Conservation (phyloP, 768 basidiomycete genomes). For the Leccinum subtestaceum region DNA sequence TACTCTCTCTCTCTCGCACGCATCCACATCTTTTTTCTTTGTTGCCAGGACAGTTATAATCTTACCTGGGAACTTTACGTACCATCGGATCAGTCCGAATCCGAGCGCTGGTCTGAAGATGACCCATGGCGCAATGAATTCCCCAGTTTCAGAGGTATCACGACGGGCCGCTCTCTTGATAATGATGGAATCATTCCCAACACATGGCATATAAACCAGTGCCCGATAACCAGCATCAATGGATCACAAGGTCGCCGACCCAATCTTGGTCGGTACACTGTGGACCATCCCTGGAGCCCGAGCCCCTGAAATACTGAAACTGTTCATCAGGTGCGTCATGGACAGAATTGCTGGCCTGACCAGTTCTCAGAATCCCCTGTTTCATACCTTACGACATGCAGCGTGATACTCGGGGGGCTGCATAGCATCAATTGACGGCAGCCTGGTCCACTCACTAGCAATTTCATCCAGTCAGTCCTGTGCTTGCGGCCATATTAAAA, state of each 20-base stretch:
- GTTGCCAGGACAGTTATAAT: background rate
- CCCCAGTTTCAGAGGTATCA: background rate
- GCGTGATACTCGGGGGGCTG: background rate
- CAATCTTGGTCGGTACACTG: background rate
- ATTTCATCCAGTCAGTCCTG: background rate
- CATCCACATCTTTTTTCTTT: background rate
- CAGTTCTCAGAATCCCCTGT: constrained; percentile 1
- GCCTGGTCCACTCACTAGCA: background rate
- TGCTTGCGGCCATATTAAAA: background rate
- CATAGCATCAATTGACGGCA: background rate
- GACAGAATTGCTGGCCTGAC: background rate
- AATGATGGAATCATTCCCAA: background rate
- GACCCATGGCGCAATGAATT: background rate
- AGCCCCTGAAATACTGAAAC: background rate
- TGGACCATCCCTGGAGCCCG: background rate
- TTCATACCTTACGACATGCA: constrained; percentile 7
- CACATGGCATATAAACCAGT: background rate
- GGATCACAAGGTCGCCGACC: background rate
- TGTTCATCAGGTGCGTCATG: background rate
- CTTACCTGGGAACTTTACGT: background rate
- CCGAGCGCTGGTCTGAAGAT: background rate
- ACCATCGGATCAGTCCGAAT: background rate
- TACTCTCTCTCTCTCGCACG: background rate
- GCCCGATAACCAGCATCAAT: background rate
- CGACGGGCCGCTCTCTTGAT: background rate